A percentile compares a stretch with the other conserved stretches of the same genome.
Conservation (phyloP, 2,329 filamentous ascomycete species). For the Tolypocladium inflatum region DNA sequence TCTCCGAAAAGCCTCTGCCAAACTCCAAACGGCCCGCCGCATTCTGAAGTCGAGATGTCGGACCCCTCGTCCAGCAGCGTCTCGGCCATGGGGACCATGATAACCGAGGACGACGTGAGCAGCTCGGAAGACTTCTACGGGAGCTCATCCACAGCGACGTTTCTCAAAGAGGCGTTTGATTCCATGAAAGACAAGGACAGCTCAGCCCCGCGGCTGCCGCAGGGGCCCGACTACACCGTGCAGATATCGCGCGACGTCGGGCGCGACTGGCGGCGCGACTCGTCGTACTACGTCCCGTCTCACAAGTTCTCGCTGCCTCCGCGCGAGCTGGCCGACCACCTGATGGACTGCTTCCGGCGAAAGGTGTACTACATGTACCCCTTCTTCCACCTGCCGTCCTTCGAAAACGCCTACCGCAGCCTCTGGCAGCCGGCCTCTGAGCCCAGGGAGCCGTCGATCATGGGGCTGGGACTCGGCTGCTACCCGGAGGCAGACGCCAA, state of each 20-base stretch:
- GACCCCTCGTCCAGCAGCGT: constrained; percentile 10
- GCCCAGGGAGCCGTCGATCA: background rate
- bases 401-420: constrained; percentile 26
- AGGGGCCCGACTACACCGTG: background rate
- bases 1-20: background rate
- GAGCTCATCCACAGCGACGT: constrained; percentile 17
- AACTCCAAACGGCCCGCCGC: background rate
- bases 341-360: constrained; percentile 27
- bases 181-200: constrained; percentile 11
- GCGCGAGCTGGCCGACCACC: constrained; percentile 28
- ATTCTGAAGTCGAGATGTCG: background rate
- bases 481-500: constrained; percentile 16
- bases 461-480: constrained; percentile 21
- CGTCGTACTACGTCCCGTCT: constrained; percentile 6
- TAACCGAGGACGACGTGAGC: constrained; percentile 18
- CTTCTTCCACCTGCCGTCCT: constrained; percentile 30
- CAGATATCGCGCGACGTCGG: background rate
- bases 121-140: background rate
- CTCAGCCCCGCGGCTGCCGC: background rate
- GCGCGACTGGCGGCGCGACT: constrained; percentile 4
- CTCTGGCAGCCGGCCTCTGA: constrained; percentile 20
- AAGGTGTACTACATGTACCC: constrained; percentile 32
- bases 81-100: constrained; percentile 27
- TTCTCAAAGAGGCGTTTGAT: constrained; percentile 26
- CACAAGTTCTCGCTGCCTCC: constrained; percentile 27